Conservation (phyloP, 1,139 yeast species). For the Pichia cactophila region DNA sequence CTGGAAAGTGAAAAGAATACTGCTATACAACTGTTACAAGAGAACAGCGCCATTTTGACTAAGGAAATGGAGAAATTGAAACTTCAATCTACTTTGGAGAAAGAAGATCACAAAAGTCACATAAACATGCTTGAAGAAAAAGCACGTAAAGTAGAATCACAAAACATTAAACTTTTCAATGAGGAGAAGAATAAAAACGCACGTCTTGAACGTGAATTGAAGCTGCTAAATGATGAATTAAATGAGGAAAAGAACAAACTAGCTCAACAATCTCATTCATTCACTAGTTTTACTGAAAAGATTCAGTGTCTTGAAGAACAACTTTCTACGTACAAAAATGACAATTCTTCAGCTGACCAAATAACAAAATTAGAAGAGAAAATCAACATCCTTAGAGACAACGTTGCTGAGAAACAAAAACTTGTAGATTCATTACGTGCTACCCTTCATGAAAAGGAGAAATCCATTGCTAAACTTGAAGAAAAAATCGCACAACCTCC, state of each 20-base stretch:
- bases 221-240: neutral
- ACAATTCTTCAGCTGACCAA: neutral
- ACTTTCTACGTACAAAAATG: neutral
- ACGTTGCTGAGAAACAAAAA: neutral
- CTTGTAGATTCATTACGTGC: neutral
- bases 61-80: neutral
- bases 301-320: neutral
- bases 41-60: neutral
- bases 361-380: neutral
- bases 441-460: neutral
- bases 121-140: neutral
- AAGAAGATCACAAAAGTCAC: neutral
- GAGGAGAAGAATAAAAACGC: conserved; percentile 4
- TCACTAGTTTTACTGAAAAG: neutral
- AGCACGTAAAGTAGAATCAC: conserved; percentile 1
- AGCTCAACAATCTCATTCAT: neutral
- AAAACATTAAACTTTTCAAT: conserved; percentile 6
- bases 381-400: neutral
- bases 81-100: neutral
- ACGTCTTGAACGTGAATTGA: neutral
- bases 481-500: neutral
- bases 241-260: neutral
- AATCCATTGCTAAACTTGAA: neutral
- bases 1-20: too few species aligned
- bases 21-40: too few species aligned